Percentiles rank a stretch among this genome's conserved stretches.
phyloP scores from a whole-genome alignment of 2,329 filamentous ascomycete genomes.

The Neofusicoccum laricinum region DNA sequence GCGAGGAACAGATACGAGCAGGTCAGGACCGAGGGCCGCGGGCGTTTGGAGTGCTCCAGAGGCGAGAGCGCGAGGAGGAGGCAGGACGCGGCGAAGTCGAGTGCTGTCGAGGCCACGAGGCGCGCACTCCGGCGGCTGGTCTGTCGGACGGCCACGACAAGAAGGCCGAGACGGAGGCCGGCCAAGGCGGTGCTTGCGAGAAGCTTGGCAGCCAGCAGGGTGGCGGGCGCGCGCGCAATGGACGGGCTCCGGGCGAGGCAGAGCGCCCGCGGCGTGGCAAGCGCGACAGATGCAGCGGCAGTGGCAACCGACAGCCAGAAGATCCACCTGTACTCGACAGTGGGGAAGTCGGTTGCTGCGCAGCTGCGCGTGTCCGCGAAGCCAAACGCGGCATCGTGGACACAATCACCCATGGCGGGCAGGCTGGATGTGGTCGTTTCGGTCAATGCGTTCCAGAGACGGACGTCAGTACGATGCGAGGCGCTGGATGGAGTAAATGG shows the following conservation, averaged over 20 bases:
- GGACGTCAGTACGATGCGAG: no score
- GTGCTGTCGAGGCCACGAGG: not conserved
- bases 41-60: not conserved
- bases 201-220: not conserved
- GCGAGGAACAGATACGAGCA: constrained; percentile 21
- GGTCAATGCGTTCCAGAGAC: no score
- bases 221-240: not conserved
- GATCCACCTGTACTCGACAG: not conserved
- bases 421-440: no score
- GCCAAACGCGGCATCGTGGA: not conserved
- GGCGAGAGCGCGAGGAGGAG: not conserved
- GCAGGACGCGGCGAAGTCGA: not conserved
- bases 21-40: not conserved
- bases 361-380: not conserved
- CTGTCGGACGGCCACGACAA: not conserved
- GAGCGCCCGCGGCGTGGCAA: not conserved
- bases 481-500: no score
- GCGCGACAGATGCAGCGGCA: not conserved
- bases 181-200: not conserved
- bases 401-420: not conserved
- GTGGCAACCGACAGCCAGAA: not conserved
- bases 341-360: not conserved
- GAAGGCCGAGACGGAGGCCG: not conserved
- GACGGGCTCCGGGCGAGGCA: not conserved
- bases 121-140: not conserved